Percentiles rank a stretch among this genome's conserved stretches.
Conservation (phyloP, 371 early-diverging fungal species). For the Lichtheimia corymbifera region DNA sequence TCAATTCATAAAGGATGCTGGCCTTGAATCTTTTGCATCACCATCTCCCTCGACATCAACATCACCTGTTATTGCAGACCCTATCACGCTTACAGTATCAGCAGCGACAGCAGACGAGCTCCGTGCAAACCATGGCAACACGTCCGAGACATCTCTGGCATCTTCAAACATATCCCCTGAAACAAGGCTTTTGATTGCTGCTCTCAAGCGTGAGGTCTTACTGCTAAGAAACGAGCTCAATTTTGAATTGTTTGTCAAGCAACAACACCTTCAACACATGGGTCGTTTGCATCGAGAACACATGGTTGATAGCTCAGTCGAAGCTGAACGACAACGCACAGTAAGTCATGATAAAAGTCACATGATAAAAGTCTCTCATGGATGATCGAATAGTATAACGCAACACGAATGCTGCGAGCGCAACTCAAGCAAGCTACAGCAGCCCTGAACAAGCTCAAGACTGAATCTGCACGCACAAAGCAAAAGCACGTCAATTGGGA, state of each 20-base stretch:
- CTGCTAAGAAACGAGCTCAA: conserved; percentile 64
- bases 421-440: conserved; percentile 54
- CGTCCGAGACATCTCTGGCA: too few species aligned
- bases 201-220: conserved; percentile 60
- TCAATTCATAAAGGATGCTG: conserved; percentile 27
- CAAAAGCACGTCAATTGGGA: conserved; percentile 69
- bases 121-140: background rate
- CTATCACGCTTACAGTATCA: conserved; percentile 7
- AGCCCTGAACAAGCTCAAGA: conserved; percentile 55
- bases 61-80: conserved; percentile 10
- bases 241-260: conserved; percentile 68
- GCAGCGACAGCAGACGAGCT: background rate
- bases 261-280: conserved; percentile 70
- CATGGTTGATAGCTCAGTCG: conserved; percentile 62
- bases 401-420: conserved; percentile 55
- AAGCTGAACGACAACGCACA: conserved; percentile 64
- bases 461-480: conserved; percentile 55
- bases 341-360: conserved; percentile 19
- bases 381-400: conserved; percentile 44
- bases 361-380: background rate
- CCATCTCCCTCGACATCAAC: conserved; percentile 13
- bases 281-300: conserved; percentile 65
- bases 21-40: conserved; percentile 22
- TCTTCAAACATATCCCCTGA: conserved; percentile 23
- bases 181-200: conserved; percentile 38